phyloP scores from a whole-genome alignment of 2,329 filamentous ascomycete genomes.

The Diaporthe ilicicola region DNA sequence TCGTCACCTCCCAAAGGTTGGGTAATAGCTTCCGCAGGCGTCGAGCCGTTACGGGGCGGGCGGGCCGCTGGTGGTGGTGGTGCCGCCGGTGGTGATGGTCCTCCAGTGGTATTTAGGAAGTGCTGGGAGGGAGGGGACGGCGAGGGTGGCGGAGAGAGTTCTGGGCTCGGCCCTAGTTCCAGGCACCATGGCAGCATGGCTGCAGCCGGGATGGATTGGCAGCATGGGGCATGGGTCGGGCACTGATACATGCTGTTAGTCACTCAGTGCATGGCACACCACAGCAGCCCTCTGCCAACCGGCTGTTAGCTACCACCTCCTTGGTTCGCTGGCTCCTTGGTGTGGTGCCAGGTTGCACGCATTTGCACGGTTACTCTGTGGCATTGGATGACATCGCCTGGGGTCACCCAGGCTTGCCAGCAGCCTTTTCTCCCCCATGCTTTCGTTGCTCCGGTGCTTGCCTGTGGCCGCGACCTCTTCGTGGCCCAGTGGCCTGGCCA shows the following conservation, averaged over 20 bases:
- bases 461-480: conserved; percentile 9
- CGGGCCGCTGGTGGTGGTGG: conserved; percentile 21
- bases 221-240: conserved; percentile 26
- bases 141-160: conserved; percentile 4
- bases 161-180: conserved; percentile 31
- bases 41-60: conserved; percentile 27
- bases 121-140: not conserved
- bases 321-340: conserved; percentile 19
- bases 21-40: conserved; percentile 20
- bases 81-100: not conserved
- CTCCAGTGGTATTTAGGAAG: not conserved
- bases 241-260: conserved; percentile 25
- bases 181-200: conserved; percentile 27
- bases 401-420: conserved; percentile 14
- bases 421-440: conserved; percentile 13
- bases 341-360: not conserved
- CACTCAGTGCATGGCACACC: not conserved
- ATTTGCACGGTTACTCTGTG: not conserved
- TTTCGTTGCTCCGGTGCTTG: not conserved
- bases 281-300: conserved; percentile 22
- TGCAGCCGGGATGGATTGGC: not conserved
- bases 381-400: not conserved
- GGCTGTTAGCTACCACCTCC: conserved; percentile 17
- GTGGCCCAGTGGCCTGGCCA: conserved; percentile 16
- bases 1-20: conserved; percentile 20